These are phyloP conservation scores for Coemansia sp. DNA, from an alignment of 192 early-diverging fungal genomes.

Conservation along the genomic window DNA sequence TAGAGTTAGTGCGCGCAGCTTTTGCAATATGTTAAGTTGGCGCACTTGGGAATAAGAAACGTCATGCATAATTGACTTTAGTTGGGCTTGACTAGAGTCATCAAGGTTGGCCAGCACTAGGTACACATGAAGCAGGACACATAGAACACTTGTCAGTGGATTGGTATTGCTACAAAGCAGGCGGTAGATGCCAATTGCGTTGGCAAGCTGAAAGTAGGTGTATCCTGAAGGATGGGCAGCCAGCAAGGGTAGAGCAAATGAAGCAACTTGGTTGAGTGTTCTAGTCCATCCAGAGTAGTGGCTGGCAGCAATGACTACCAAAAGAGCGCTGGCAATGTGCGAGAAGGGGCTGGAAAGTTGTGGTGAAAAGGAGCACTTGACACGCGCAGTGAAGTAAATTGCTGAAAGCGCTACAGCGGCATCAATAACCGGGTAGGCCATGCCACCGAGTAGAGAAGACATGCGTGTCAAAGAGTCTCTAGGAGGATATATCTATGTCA, in stretches of 20 bases:
- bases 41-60: conserved; percentile 16
- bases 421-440: neutral
- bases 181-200: conserved; percentile 19
- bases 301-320: conserved; percentile 9
- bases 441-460: neutral
- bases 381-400: neutral
- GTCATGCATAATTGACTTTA: conserved; percentile 3
- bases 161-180: neutral
- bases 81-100: neutral
- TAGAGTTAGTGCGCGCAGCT: conserved; percentile 20
- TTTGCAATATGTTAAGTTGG: conserved; percentile 19
- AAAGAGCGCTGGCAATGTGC: conserved; percentile 7
- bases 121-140: conserved; percentile 1
- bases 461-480: neutral
- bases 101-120: conserved; percentile 27
- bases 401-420: neutral
- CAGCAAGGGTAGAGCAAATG: conserved; percentile 7
- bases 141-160: neutral
- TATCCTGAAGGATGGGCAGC: neutral
- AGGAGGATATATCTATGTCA: neutral
- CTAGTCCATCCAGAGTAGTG: conserved; percentile 1
- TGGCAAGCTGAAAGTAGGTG: conserved; percentile 20
- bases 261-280: conserved; percentile 2
- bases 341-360: neutral
- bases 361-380: neutral